Percentiles rank a stretch among this genome's conserved stretches.
These are phyloP conservation scores for Boletus rex-veris DNA, from an alignment of 768 basidiomycete species.

Conservation along the genomic window DNA sequence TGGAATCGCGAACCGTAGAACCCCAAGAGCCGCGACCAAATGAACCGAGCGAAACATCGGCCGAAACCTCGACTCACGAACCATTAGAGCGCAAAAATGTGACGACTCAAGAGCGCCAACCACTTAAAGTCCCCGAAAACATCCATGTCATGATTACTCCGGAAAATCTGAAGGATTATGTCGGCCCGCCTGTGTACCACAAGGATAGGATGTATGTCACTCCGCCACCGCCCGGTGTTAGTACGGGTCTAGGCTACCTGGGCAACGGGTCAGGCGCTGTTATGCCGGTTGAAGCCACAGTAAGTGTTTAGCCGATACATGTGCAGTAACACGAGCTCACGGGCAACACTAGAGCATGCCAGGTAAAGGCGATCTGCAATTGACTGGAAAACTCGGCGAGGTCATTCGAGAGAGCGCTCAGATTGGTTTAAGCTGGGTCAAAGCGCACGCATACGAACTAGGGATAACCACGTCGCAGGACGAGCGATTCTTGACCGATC, in stretches of 20 bases:
- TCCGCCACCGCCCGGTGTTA: conserved; percentile 86
- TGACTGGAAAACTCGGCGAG: conserved; percentile 97
- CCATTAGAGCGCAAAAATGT: conserved; percentile 45
- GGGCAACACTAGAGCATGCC: conserved; percentile 73
- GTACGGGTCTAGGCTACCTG: conserved; percentile 91
- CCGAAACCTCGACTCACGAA: conserved; percentile 17
- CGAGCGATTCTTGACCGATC: conserved; percentile 79
- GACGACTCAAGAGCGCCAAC: conserved; percentile 77
- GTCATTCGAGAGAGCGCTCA: conserved; percentile 97
- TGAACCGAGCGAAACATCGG: conserved; percentile 29
- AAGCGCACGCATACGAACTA: conserved; percentile 82
- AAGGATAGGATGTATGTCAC: conserved; percentile 86
- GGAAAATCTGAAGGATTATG: conserved; percentile 92
- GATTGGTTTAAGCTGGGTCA: conserved; percentile 92
- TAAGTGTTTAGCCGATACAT: conserved; percentile 35
- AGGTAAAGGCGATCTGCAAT: conserved; percentile 85
- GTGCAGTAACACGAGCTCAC: neutral
- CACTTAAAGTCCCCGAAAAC: conserved; percentile 72
- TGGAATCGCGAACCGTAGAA: conserved; percentile 42
- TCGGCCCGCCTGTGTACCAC: conserved; percentile 93
- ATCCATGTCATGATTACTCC: conserved; percentile 81
- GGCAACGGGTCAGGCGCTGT: conserved; percentile 96
- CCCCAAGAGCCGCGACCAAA: conserved; percentile 47
- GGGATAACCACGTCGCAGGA: conserved; percentile 73
- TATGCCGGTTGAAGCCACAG: conserved; percentile 95